These are phyloP conservation scores for Phytophthora chlamydospora DNA, from an alignment of 352 stramenopile species.

Conservation along the genomic window DNA sequence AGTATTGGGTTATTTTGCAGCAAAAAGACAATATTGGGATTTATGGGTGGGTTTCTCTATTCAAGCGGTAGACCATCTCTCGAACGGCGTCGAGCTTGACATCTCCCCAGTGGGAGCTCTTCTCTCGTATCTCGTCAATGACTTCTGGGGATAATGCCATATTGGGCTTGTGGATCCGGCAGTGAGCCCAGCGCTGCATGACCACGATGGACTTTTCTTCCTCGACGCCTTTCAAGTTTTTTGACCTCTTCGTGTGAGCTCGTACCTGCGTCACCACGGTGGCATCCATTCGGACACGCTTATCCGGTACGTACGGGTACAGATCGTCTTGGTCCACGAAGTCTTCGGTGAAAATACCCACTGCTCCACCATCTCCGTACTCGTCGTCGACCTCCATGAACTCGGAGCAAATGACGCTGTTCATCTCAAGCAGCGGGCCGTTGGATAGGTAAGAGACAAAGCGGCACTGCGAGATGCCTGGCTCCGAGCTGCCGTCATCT, in stretches of 20 bases:
- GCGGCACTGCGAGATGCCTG: constrained; percentile 44
- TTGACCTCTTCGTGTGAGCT: constrained; percentile 14
- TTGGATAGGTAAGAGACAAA: constrained; percentile 38
- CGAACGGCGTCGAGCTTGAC: constrained; percentile 39
- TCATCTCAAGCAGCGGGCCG: constrained; percentile 40
- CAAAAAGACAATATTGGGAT: too few species aligned
- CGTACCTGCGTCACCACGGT: constrained; percentile 34
- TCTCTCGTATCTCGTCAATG: constrained; percentile 44
- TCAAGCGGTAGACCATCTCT: constrained; percentile 25
- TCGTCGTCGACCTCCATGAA: constrained; percentile 33
- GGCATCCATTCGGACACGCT: constrained; percentile 38
- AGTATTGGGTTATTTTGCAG: too few species aligned
- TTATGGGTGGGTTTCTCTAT: not conserved
- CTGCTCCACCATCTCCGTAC: constrained; percentile 26
- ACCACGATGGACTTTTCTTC: constrained; percentile 33
- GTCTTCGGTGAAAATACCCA: constrained; percentile 38
- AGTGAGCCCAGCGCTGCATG: constrained; percentile 24
- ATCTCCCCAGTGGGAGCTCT: constrained; percentile 46
- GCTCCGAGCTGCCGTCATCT: constrained; percentile 50
- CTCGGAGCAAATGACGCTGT: constrained; percentile 38
- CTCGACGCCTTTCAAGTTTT: constrained; percentile 12
- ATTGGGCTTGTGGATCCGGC: constrained; percentile 22
- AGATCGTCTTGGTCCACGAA: constrained; percentile 48
- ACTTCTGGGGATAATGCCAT: constrained; percentile 26
- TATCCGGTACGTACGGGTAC: constrained; percentile 33